Base-by-base conservation (phyloP, 139 green algal genomes). In the Micromonas pusilla region DNA sequence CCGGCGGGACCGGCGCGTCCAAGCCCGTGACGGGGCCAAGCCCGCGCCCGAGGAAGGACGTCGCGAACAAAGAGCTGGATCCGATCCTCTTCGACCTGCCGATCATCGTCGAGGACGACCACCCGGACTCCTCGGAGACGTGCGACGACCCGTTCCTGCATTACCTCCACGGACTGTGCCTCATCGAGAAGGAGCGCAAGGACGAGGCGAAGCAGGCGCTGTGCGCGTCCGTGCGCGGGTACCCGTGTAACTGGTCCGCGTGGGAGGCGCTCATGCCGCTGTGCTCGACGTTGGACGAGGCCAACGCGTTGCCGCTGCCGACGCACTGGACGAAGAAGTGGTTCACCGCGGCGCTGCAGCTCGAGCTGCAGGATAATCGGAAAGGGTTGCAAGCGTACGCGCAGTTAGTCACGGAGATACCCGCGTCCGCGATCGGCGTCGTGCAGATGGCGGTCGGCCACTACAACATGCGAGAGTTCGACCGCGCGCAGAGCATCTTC, bases 191-290 rank as follows among this genome's bases (percentile, higher is more conserved):
- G 53, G 83, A 82, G 25, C 74, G 79, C 28, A 66, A 78, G 34
- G 70, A 66, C 21, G 80, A 88, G 62, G 90, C 90, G 3, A 73
- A 82, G 37, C 60, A 39, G 6, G 66, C 70, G 28, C 82, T 95
- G 37, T 37, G 62, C 20, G 72, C 66, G 31, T 89, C 89, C 0
- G 75, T 96, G 36, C 62, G 31, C 2, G 76, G 52, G 13, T 97
- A 87, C 73, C 94, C 94, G 6, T 94, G 88, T 84, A 93, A 98
- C 83, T 98, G 94, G 94, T 80, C 66, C 23, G 93, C 92, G 0
- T 98, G 94, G 94, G 86, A 88, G 88, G 90, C 90, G 57, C 81
- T 97, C n/a, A 76, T 87, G 53, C 70, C 66, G 4, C 45, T 81
- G 32, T 81, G 76, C 63, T 45, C 73, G n/a, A 68, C 66, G 32